Evolutionary conservation across 768 basidiomycete genomes (phyloP).

Genomic region (Chalciporus piperatus): DNA sequence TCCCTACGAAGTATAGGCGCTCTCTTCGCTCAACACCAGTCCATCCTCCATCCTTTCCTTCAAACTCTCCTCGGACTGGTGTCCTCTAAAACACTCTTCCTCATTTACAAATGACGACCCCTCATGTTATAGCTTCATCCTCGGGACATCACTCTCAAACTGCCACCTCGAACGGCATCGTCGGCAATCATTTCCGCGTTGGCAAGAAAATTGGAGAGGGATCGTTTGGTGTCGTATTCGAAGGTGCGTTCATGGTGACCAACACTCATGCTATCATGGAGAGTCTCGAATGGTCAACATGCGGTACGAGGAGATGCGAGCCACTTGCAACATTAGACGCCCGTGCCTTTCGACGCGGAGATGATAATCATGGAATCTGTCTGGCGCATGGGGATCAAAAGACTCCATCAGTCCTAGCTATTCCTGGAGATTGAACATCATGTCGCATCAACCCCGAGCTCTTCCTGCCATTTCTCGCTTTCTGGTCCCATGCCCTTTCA

Average conservation of each 20-base stretch:
- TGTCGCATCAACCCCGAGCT: conserved; percentile 8
- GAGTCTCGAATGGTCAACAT: background rate
- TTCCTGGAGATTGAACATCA: conserved; percentile 2
- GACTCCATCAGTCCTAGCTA: conserved; percentile 2
- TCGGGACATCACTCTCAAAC: conserved; percentile 65
- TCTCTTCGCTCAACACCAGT: conserved; percentile 23
- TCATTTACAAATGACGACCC: conserved; percentile 59
- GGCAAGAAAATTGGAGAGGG: conserved; percentile 99
- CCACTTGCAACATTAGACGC: conserved; percentile 10
- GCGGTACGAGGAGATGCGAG: conserved; percentile 2
- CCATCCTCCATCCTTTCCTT: conserved; percentile 23
- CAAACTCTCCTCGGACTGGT: conserved; percentile 27
- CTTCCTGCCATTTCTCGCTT: background rate
- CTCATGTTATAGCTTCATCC: conserved; percentile 81
- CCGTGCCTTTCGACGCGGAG: conserved; percentile 4
- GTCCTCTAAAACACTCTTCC: conserved; percentile 10
- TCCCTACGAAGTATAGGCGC: conserved; percentile 21
- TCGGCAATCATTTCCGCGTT: conserved; percentile 80
- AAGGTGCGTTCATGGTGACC: conserved; percentile 56
- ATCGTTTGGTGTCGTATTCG: conserved; percentile 96
- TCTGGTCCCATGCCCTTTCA: background rate
- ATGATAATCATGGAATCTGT: conserved; percentile 3
- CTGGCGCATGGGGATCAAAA: conserved; percentile 4
- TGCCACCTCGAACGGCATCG: conserved; percentile 65
- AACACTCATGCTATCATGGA: background rate